These are phyloP conservation scores for Cyberlindnera suaveolens DNA, from an alignment of 805 yeast species.

Conservation along the genomic window DNA sequence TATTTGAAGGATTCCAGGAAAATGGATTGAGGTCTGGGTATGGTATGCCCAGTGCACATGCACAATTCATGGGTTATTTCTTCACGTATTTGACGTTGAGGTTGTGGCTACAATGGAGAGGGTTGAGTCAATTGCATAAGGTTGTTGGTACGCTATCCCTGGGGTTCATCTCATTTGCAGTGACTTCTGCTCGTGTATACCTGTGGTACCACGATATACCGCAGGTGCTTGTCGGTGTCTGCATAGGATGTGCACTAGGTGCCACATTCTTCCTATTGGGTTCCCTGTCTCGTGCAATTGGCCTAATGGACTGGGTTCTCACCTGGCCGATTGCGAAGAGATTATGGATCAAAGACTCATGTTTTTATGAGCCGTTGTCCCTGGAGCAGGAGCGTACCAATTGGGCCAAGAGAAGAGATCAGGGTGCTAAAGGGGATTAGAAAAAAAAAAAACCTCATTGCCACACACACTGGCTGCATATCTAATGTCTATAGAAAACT, in stretches of 20 bases:
- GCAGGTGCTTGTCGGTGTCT: conserved; percentile 72
- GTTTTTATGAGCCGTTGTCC: conserved; percentile 40
- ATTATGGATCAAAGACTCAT: conserved; percentile 57
- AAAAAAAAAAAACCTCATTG: neutral
- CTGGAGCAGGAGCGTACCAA: conserved; percentile 40
- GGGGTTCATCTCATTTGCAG: conserved; percentile 29
- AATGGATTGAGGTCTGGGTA: conserved; percentile 50
- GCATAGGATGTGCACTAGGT: conserved; percentile 59
- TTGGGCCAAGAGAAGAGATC: conserved; percentile 25
- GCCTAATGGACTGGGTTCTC: conserved; percentile 61
- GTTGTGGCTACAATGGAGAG: conserved; percentile 36
- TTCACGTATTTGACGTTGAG: conserved; percentile 49
- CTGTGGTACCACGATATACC: conserved; percentile 65
- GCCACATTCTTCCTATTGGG: conserved; percentile 47
- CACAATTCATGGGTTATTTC: conserved; percentile 91
- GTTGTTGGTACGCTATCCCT: conserved; percentile 26
- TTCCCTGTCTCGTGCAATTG: conserved; percentile 54
- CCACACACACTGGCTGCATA: too few species aligned
- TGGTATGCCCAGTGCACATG: conserved; percentile 98
- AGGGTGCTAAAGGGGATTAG: neutral
- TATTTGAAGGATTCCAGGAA: conserved; percentile 30
- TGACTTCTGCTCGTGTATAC: conserved; percentile 69
- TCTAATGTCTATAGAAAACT: too few species aligned
- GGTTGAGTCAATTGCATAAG: conserved; percentile 26
- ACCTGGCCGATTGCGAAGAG: conserved; percentile 46